Evolutionary conservation across 108 stramenopile genomes (phyloP).

Genomic region (Epipyxis sp.): DNA sequence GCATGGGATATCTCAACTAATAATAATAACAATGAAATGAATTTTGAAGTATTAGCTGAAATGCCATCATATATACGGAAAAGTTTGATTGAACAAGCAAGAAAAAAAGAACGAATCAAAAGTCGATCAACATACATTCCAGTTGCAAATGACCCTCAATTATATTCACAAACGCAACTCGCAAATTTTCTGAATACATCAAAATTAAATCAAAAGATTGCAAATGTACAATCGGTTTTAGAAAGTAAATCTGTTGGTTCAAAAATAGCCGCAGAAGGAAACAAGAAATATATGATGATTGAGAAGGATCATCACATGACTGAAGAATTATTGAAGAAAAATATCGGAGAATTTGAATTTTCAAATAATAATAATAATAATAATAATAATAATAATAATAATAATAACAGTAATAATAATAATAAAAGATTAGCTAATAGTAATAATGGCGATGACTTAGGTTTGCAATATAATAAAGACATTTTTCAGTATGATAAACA

Average conservation of each 20-base stretch:
- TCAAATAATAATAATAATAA: too few species aligned
- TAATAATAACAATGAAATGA: slow-evolving; percentile 33
- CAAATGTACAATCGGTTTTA: background rate
- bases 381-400: too few species aligned
- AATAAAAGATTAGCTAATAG: too few species aligned
- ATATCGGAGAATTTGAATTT: background rate
- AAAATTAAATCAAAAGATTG: slow-evolving; percentile 19
- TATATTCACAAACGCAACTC: slow-evolving; percentile 79
- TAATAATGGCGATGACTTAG: too few species aligned
- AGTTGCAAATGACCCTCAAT: slow-evolving; percentile 76
- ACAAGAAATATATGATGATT: background rate
- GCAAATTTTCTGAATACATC: slow-evolving; percentile 75
- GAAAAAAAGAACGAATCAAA: slow-evolving; percentile 68
- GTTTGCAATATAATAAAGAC: too few species aligned
- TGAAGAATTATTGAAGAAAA: background rate
- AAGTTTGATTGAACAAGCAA: slow-evolving; percentile 68
- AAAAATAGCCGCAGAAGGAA: background rate
- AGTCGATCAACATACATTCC: slow-evolving; percentile 81
- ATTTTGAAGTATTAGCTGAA: slow-evolving; percentile 61
- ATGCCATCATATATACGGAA: slow-evolving; percentile 70
- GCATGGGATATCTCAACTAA: slow-evolving; percentile 2
- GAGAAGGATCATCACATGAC: background rate
- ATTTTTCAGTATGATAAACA: too few species aligned
- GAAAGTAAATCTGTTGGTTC: background rate
- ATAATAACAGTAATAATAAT: too few species aligned